These are phyloP conservation scores for Cadophora malorum DNA, from an alignment of 2,329 filamentous ascomycete species.

Conservation along the genomic window DNA sequence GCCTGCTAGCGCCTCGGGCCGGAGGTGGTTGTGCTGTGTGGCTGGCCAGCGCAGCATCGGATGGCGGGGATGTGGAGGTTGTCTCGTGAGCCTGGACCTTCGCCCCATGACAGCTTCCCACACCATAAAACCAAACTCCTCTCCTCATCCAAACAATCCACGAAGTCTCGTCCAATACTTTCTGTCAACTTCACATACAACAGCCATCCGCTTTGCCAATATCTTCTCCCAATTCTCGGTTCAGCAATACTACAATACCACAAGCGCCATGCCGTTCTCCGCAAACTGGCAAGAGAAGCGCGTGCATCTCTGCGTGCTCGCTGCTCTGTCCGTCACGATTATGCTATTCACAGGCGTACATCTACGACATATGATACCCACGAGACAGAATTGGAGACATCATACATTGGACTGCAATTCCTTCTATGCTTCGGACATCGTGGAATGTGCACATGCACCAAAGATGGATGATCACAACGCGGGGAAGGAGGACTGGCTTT, in stretches of 20 bases:
- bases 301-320: slow-evolving; percentile 31
- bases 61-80: not conserved
- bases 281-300: slow-evolving; percentile 30
- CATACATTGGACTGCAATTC: slow-evolving; percentile 22
- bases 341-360: slow-evolving; percentile 37
- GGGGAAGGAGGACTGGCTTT: slow-evolving; percentile 26
- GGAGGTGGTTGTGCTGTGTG: not conserved
- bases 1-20: slow-evolving; percentile 6
- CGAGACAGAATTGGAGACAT: slow-evolving; percentile 12
- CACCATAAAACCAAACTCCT: slow-evolving; percentile 2
- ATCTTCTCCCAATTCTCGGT: not conserved
- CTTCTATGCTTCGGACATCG: slow-evolving; percentile 23
- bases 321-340: slow-evolving; percentile 35
- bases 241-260: not conserved
- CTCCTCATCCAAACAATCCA: not conserved
- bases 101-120: not conserved
- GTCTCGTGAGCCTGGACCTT: slow-evolving; percentile 1
- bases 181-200: too few species aligned
- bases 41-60: slow-evolving; percentile 5
- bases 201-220: too few species aligned
- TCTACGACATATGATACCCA: slow-evolving; percentile 33
- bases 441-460: slow-evolving; percentile 17
- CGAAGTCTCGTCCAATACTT: not conserved
- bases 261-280: slow-evolving; percentile 28
- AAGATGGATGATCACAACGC: not conserved